Evolutionary conservation across 179 eudicot species (phyloP).

Genomic region (Silene coronaria): DNA sequence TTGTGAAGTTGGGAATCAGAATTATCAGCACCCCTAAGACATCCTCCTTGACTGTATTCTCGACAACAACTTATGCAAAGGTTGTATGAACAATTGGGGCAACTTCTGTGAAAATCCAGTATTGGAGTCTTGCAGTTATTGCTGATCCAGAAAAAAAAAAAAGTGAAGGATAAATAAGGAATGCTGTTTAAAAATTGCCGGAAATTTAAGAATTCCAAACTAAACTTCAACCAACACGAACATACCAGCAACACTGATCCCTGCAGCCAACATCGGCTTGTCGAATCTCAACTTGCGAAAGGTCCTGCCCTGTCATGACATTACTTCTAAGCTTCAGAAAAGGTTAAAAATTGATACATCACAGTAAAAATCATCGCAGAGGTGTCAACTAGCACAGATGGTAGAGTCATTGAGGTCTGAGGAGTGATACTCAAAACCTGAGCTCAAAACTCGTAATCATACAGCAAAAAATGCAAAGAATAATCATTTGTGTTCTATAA

Average conservation of each 20-base stretch:
- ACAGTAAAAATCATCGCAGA: background rate
- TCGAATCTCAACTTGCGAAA: constrained; percentile 49
- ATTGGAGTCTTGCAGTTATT: constrained; percentile 62
- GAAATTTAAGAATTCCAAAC: background rate
- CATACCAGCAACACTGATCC: constrained; percentile 62
- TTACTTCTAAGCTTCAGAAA: constrained; percentile 21
- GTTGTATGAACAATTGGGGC: constrained; percentile 68
- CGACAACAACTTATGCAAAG: constrained; percentile 76
- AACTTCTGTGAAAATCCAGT: constrained; percentile 80
- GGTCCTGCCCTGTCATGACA: constrained; percentile 49
- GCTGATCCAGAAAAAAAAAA: constrained; percentile 43
- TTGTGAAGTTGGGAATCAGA: background rate
- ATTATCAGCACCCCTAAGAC: constrained; percentile 17
- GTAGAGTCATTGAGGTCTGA: too few relatives aligned
- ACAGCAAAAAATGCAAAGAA: background rate
- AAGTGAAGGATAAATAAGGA: constrained; percentile 18
- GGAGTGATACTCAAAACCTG: too few relatives aligned
- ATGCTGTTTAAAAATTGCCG: background rate
- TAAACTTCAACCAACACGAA: constrained; percentile 12
- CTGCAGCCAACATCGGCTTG: constrained; percentile 47
- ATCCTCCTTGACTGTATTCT: constrained; percentile 40
- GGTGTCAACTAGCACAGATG: too few relatives aligned
- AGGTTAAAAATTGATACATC: background rate
- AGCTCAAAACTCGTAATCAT: too few relatives aligned
- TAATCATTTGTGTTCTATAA: background rate